Conservation (phyloP, 306 rosid genomes). For the Casuarina cunninghamiana region DNA sequence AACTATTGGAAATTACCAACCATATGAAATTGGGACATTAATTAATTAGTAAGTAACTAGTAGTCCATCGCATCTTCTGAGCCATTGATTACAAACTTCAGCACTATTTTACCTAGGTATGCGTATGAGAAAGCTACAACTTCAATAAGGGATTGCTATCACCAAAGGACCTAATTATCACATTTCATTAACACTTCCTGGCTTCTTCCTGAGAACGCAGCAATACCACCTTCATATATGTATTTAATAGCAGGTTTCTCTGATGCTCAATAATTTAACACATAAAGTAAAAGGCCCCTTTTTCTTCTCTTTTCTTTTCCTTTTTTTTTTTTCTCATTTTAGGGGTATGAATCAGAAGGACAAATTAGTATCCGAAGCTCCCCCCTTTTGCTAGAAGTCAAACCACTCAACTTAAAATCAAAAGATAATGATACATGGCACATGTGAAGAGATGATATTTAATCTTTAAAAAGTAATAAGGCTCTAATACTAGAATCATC, state of each 20-base stretch:
- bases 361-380: neutral
- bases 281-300: neutral
- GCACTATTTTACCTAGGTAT: neutral
- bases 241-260: neutral
- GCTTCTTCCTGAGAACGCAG: neutral
- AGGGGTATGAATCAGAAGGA: neutral
- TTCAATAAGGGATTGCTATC: neutral
- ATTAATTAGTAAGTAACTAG: constrained; percentile 12
- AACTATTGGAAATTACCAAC: constrained; percentile 21
- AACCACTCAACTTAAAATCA: neutral
- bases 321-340: neutral
- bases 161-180: neutral
- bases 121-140: neutral
- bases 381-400: neutral
- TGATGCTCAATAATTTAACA: neutral
- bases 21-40: constrained; percentile 16
- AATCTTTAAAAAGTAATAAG: neutral
- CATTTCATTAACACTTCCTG: neutral
- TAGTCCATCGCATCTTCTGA: constrained; percentile 10
- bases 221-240: neutral
- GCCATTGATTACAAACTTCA: neutral
- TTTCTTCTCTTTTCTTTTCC: neutral
- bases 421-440: neutral
- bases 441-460: neutral
- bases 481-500: neutral